Evolutionary conservation across 2,329 filamentous ascomycete genomes (phyloP).

Genomic region (Tolypocladium ophioglossoides): DNA sequence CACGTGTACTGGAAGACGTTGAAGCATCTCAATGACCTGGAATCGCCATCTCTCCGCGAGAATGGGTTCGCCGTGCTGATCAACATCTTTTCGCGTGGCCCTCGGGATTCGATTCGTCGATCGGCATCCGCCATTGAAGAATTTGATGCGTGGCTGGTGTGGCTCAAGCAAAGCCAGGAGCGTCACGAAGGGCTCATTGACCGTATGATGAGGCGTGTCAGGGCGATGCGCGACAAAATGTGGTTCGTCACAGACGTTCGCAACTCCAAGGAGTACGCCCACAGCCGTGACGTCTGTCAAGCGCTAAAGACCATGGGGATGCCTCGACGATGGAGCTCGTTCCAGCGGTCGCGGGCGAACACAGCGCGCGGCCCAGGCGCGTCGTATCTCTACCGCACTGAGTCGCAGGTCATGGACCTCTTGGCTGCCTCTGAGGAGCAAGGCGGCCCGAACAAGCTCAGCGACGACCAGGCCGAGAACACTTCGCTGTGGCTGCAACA

Average conservation of each 20-base stretch:
- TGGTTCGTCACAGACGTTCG: conserved; percentile 96
- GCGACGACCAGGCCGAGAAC: conserved; percentile 87
- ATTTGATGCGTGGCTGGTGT: conserved; percentile 72
- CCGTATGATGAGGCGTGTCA: conserved; percentile 61
- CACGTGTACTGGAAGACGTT: conserved; percentile 80
- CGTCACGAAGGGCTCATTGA: conserved; percentile 65
- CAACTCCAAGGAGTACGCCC: conserved; percentile 79
- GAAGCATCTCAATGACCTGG: conserved; percentile 57
- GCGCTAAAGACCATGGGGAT: conserved; percentile 86
- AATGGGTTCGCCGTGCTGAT: conserved; percentile 62
- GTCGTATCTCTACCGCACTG: conserved; percentile 67
- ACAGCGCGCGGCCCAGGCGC: conserved; percentile 35
- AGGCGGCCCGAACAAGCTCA: conserved; percentile 87
- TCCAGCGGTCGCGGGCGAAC: conserved; percentile 37
- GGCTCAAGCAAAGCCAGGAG: conserved; percentile 73
- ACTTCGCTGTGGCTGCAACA: conserved; percentile 74
- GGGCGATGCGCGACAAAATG: conserved; percentile 85
- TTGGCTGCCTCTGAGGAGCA: conserved; percentile 74
- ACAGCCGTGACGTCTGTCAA: conserved; percentile 74
- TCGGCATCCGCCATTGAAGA: conserved; percentile 66
- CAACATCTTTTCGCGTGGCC: conserved; percentile 63
- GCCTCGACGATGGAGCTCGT: conserved; percentile 43
- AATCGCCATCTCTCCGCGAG: conserved; percentile 48
- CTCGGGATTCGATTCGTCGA: conserved; percentile 57
- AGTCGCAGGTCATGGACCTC: conserved; percentile 78